Conservation (phyloP, 495 filamentous ascomycete species). For the Cudoniella acicularis region DNA sequence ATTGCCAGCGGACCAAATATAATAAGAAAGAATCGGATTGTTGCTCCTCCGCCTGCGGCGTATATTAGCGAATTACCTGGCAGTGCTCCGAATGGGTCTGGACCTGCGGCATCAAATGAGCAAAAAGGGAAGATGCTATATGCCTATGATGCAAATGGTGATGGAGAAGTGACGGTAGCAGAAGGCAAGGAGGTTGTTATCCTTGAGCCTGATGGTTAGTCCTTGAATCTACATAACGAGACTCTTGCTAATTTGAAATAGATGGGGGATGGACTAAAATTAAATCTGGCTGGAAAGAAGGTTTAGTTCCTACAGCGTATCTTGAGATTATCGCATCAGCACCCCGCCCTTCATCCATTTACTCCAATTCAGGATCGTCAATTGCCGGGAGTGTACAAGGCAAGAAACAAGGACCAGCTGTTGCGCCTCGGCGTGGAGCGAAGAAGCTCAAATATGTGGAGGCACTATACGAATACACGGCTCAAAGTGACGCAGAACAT, state of each 20-base stretch:
- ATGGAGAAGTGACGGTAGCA: slow-evolving; percentile 75
- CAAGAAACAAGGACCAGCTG: slow-evolving; percentile 91
- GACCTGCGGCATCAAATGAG: slow-evolving; percentile 38
- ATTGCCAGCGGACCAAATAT: slow-evolving; percentile 24
- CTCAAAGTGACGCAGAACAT: slow-evolving; percentile 81
- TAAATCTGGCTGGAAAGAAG: slow-evolving; percentile 62
- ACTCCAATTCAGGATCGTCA: slow-evolving; percentile 78
- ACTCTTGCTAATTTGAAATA: slow-evolving; percentile 30
- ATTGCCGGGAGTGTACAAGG: slow-evolving; percentile 50
- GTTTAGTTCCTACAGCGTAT: slow-evolving; percentile 84
- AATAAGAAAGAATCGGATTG: slow-evolving; percentile 61
- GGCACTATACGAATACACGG: slow-evolving; percentile 87
- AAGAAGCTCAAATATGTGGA: slow-evolving; percentile 96
- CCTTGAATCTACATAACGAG: background rate
- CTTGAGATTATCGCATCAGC: slow-evolving; percentile 52
- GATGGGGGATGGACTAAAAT: slow-evolving; percentile 94
- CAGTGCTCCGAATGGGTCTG: slow-evolving; percentile 31
- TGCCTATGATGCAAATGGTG: slow-evolving; percentile 69
- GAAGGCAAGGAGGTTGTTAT: slow-evolving; percentile 74
- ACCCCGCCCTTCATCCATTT: slow-evolving; percentile 59
- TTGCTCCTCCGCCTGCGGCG: slow-evolving; percentile 81
- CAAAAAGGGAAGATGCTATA: slow-evolving; percentile 87
- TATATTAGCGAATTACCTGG: slow-evolving; percentile 67
- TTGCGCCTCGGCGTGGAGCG: slow-evolving; percentile 86
- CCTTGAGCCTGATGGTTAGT: slow-evolving; percentile 85